Conservation (phyloP, 805 yeast species). For the Metschnikowia lachancei region DNA sequence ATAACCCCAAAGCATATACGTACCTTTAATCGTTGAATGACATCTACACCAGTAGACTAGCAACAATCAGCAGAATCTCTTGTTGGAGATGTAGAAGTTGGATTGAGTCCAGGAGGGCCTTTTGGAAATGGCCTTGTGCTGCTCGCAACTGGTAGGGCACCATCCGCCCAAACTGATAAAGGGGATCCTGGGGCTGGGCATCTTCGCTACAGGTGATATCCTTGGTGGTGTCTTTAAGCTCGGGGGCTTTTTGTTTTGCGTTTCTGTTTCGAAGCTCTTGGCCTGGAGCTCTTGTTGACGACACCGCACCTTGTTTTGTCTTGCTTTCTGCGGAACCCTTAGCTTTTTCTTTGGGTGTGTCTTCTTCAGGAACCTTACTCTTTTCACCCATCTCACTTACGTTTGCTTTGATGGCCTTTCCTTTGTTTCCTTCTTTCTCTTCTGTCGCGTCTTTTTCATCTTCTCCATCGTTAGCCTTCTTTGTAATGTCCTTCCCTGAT, state of each 20-base stretch:
- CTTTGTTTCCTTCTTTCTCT: neutral
- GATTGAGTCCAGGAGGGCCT: conserved; percentile 28
- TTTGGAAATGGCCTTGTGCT: conserved; percentile 38
- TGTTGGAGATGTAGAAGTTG: conserved; percentile 22
- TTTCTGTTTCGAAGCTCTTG: neutral
- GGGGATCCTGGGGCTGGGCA: conserved; percentile 18
- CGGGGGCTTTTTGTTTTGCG: neutral
- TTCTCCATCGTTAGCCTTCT: too few species aligned
- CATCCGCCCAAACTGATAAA: conserved; percentile 48
- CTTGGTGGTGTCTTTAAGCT: neutral
- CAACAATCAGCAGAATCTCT: conserved; percentile 15
- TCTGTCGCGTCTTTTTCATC: neutral
- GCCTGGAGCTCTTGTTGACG: neutral
- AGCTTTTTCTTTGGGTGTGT: neutral
- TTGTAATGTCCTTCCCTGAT: too few species aligned
- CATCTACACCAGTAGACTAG: neutral
- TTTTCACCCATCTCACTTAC: neutral
- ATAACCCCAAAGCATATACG: too few species aligned
- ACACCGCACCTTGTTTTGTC: neutral
- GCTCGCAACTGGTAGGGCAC: conserved; percentile 41
- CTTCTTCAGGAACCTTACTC: neutral
- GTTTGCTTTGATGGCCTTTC: neutral
- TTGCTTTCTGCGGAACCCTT: neutral
- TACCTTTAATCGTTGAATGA: too few species aligned
- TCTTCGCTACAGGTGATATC: too few species aligned